Evolutionary conservation across 495 filamentous ascomycete genomes (phyloP).

Genomic region (Bathelium albidoporum): DNA sequence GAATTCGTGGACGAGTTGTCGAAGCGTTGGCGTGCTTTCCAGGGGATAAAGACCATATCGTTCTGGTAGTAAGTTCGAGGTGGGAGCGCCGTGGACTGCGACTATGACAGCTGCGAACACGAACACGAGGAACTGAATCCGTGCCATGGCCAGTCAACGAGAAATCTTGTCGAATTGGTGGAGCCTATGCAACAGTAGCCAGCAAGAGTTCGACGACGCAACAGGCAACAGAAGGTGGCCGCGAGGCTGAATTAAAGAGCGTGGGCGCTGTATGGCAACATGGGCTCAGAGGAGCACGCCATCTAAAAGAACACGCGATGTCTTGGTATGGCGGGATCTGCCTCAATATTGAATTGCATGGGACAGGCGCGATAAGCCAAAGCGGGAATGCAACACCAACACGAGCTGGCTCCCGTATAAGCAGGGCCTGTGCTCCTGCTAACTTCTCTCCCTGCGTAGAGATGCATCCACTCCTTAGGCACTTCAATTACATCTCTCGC

Average conservation of each 20-base stretch:
- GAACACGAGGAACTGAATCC: not conserved
- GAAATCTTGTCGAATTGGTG: not conserved
- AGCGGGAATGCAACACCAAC: not conserved
- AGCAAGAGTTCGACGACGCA: not conserved
- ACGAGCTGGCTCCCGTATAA: not conserved
- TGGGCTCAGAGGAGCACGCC: not conserved
- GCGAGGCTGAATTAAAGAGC: not conserved
- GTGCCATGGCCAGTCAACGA: not conserved
- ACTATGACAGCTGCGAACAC: not conserved
- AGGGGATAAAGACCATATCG: not conserved
- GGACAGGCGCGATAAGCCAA: not conserved
- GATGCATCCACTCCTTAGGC: no score
- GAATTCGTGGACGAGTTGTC: not conserved
- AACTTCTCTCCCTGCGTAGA: no score
- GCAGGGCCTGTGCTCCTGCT: no score
- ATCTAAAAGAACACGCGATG: not conserved
- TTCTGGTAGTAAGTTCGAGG: not conserved
- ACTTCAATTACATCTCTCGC: no score
- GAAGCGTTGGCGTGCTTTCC: not conserved
- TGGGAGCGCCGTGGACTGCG: not conserved
- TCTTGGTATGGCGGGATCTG: not conserved
- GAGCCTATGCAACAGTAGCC: not conserved
- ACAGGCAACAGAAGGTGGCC: not conserved
- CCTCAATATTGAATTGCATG: conserved; percentile 1
- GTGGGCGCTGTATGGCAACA: not conserved